Evolutionary conservation across 2,329 filamentous ascomycete genomes (phyloP).

Genomic region (Colletotrichum nymphaeae): DNA sequence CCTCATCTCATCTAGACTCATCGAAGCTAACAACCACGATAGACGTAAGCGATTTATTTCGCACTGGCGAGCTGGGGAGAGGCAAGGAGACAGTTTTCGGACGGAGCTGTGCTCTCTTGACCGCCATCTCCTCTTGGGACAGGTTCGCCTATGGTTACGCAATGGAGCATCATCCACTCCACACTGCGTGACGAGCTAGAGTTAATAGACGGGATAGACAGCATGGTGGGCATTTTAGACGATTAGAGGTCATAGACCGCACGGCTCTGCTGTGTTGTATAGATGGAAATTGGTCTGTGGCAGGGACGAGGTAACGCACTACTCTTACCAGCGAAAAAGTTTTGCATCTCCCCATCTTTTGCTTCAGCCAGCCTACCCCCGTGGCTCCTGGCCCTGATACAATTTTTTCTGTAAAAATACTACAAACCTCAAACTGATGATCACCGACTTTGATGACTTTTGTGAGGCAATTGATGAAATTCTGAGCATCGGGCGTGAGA

Average conservation of each 20-base stretch:
- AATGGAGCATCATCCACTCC: slow-evolving; percentile 13
- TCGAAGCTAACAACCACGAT: neutral
- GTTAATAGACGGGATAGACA: slow-evolving; percentile 36
- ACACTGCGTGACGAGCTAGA: slow-evolving; percentile 23
- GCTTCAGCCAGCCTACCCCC: slow-evolving; percentile 19
- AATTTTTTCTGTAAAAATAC: slow-evolving; percentile 37
- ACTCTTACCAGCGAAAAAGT: slow-evolving; percentile 30
- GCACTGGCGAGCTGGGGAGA: slow-evolving; percentile 35
- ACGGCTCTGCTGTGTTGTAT: slow-evolving; percentile 34
- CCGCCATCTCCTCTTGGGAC: slow-evolving; percentile 17
- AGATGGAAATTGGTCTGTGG: slow-evolving; percentile 31
- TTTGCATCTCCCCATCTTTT: slow-evolving; percentile 20
- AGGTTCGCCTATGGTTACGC: slow-evolving; percentile 30
- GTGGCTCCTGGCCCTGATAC: slow-evolving; percentile 35
- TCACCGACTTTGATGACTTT: neutral
- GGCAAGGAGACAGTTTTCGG: slow-evolving; percentile 14
- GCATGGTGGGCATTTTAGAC: slow-evolving; percentile 33
- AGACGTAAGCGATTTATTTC: slow-evolving; percentile 37
- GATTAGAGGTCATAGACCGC: slow-evolving; percentile 36
- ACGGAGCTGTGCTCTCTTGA: slow-evolving; percentile 10
- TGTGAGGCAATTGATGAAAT: neutral
- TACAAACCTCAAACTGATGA: slow-evolving; percentile 32
- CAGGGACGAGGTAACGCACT: slow-evolving; percentile 23
- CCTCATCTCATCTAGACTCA: neutral
- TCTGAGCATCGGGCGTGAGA: neutral